Base-by-base conservation (phyloP, 768 basidiomycete species). In the Phlebiopsis flavidoalba region DNA sequence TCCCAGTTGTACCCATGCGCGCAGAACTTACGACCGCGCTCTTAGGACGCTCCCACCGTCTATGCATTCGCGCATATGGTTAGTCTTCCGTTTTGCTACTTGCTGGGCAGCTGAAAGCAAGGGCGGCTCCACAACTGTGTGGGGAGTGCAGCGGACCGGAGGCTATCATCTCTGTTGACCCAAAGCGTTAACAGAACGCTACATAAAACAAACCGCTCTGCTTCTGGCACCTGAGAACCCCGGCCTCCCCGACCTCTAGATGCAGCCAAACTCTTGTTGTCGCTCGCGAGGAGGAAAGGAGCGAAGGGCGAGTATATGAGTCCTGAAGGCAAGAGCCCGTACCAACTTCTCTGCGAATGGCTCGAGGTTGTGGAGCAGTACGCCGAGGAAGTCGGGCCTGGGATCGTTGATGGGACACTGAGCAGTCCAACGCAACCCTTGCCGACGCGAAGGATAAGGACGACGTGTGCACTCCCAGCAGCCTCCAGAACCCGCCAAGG, bases 261-360 rank as follows among this genome's bases (percentile, higher is more conserved):
- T 72, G 95, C 96, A 1, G 93, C 94, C 5, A 99, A 99, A 70
- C 80, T 96, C 15, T 79, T 97, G 22, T 79, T 99, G 31, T 82
- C 84, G 2, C 75, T 98, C 60, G 92, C 93, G 37, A 7, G 37
- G 33, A 83, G 94, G 57, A 89, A 89, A 69, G 93, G 96, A 2
- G 80, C 88, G 0, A 80, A 83, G 45, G 95, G 94, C 24, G 84
- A 87, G 61, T 98, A 97, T 69, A 78, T 77, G 14, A 93, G 92
- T 60, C 87, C 92, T 0, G 95, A 98, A 71, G 91, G 91, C 53
- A 98, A 98, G 75, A 95, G 94, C 61, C 89, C 96, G 0, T 98
- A 97, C 69, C 95, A 98, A 68, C 80, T 98, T 3, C 84, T 99
- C 21, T 86, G 87, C 57, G 93, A 97, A 64, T 98, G 91, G 81